Evolutionary conservation across 495 filamentous ascomycete genomes (phyloP).

Genomic region (Penicillium arizonense): DNA sequence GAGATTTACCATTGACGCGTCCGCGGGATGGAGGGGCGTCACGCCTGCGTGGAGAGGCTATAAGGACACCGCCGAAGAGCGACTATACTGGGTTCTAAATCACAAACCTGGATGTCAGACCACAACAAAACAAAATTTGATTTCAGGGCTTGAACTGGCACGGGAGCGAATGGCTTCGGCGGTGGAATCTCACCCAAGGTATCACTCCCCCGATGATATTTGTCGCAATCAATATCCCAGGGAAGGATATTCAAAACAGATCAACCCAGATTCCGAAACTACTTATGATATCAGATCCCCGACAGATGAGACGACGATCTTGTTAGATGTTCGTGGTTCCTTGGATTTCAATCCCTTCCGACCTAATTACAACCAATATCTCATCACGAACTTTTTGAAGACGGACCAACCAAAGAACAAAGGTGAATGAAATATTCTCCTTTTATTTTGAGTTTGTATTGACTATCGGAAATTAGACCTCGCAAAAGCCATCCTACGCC

Average conservation of each 20-base stretch:
- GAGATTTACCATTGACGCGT: conserved; percentile 44
- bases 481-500: conserved; percentile 41
- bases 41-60: conserved; percentile 48
- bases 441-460: background rate
- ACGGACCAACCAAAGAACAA: conserved; percentile 47
- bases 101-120: conserved; percentile 28
- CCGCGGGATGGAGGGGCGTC: conserved; percentile 46
- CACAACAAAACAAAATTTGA: conserved; percentile 39
- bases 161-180: conserved; percentile 40
- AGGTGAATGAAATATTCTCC: conserved; percentile 19
- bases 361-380: conserved; percentile 41
- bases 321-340: conserved; percentile 45
- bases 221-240: conserved; percentile 39
- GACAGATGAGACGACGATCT: conserved; percentile 46
- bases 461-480: conserved; percentile 27
- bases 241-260: conserved; percentile 42
- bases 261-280: conserved; percentile 37
- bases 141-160: conserved; percentile 42
- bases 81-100: conserved; percentile 49
- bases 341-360: conserved; percentile 45
- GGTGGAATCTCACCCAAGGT: conserved; percentile 36
- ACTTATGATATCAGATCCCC: conserved; percentile 32
- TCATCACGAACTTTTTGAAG: conserved; percentile 35
- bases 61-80: conserved; percentile 47
- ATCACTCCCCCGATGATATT: conserved; percentile 38